Evolutionary conservation across 352 stramenopile species (phyloP).

Genomic region (Phytophthora pini): DNA sequence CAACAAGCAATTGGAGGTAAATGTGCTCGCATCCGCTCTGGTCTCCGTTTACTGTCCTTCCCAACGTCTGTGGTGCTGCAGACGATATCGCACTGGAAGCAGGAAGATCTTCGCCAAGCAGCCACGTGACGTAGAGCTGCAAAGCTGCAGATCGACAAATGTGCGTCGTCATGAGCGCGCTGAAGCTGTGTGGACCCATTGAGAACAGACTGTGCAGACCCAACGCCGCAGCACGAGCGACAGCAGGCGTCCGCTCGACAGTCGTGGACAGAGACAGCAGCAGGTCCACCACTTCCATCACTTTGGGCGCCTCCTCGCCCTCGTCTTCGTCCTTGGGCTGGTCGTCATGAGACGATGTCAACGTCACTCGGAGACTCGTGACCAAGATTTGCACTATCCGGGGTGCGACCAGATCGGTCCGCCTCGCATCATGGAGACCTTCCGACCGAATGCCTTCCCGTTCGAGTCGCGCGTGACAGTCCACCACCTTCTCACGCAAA

Average conservation of each 20-base stretch:
- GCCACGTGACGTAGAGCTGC: slow-evolving; percentile 22
- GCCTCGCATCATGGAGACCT: slow-evolving; percentile 1
- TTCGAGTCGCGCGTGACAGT: slow-evolving; percentile 33
- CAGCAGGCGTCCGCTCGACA: slow-evolving; percentile 7
- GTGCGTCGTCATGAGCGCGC: slow-evolving; percentile 27
- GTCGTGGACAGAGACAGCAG: slow-evolving; percentile 27
- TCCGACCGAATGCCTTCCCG: slow-evolving; percentile 19
- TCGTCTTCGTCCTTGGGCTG: slow-evolving; percentile 7
- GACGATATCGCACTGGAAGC: not conserved
- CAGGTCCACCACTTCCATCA: slow-evolving; percentile 37
- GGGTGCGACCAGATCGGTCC: slow-evolving; percentile 30
- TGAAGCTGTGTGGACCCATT: slow-evolving; percentile 11
- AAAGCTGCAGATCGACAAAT: slow-evolving; percentile 29
- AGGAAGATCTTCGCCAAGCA: slow-evolving; percentile 7
- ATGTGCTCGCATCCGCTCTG: slow-evolving; percentile 12
- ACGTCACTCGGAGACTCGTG: slow-evolving; percentile 27
- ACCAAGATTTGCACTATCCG: slow-evolving; percentile 35
- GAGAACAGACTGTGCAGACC: slow-evolving; percentile 28
- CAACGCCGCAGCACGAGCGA: slow-evolving; percentile 17
- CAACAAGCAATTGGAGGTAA: slow-evolving; percentile 29
- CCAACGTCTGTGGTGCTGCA: not conserved
- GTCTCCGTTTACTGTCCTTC: not conserved
- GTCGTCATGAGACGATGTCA: slow-evolving; percentile 25
- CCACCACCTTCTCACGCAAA: slow-evolving; percentile 31
- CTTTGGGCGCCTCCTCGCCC: slow-evolving; percentile 12